A percentile compares a stretch with the other conserved stretches of the same genome.
Evolutionary conservation across 2,329 filamentous ascomycete species (phyloP).

Genomic region (Microdochium trichocladiopsis): DNA sequence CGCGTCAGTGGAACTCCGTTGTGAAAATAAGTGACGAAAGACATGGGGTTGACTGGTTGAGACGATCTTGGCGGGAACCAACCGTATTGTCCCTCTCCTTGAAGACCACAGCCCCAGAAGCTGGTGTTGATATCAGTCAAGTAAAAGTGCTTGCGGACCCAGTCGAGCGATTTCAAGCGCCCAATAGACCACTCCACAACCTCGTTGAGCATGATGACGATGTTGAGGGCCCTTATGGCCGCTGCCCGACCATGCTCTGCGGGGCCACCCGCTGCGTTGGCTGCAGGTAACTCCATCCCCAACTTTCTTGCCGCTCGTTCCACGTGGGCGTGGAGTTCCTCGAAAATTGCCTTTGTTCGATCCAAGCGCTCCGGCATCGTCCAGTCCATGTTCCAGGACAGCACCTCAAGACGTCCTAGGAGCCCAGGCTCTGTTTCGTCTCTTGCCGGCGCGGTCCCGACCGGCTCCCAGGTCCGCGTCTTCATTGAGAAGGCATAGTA

Average conservation of each 20-base stretch:
- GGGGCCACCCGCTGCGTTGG: too few relatives aligned
- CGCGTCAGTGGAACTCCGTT: not conserved
- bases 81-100: not conserved
- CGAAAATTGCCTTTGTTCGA: not conserved
- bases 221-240: too few relatives aligned
- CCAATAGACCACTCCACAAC: not conserved
- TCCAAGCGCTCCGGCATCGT: too few relatives aligned
- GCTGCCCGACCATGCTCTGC: too few relatives aligned
- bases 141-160: not conserved
- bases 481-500: not conserved
- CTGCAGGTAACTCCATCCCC: too few relatives aligned
- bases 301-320: not conserved
- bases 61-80: too few relatives aligned
- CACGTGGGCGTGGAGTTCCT: not conserved
- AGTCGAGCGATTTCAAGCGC: not conserved
- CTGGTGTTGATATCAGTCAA: not conserved
- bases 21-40: too few relatives aligned
- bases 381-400: conserved; percentile 2
- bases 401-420: not conserved
- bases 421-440: not conserved
- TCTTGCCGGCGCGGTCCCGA: not conserved
- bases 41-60: not conserved
- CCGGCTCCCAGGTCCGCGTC: not conserved
- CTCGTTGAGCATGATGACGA: not conserved
- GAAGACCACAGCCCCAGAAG: not conserved